Percentiles rank a stretch among this genome's conserved stretches.
Conservation (phyloP, 2,329 filamentous ascomycete species). For the Aspergillus tanneri region DNA sequence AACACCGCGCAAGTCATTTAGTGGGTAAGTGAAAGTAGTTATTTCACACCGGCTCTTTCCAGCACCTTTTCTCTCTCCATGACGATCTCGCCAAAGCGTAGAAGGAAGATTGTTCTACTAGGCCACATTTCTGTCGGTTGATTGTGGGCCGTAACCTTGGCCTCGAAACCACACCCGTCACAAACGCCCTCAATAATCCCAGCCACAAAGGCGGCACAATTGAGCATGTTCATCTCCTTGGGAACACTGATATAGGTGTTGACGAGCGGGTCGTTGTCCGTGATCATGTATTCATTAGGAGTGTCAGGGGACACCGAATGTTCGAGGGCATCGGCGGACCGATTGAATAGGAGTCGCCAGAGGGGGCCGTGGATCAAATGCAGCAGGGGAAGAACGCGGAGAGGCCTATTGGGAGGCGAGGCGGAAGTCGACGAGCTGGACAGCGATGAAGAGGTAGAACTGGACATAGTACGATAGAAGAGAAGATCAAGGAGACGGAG, state of each 20-base stretch:
- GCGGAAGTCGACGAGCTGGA: constrained; percentile 72
- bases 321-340: constrained; percentile 88
- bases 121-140: constrained; percentile 82
- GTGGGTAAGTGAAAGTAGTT: too few species aligned
- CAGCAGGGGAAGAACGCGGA: constrained; percentile 84
- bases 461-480: constrained; percentile 78
- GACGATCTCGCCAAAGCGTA: constrained; percentile 89
- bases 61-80: constrained; percentile 86
- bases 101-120: constrained; percentile 89
- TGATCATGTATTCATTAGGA: constrained; percentile 97
- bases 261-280: constrained; percentile 94
- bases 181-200: constrained; percentile 95
- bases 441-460: constrained; percentile 78
- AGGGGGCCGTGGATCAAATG: constrained; percentile 93
- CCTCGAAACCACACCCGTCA: constrained; percentile 86
- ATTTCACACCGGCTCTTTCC: constrained; percentile 58
- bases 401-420: constrained; percentile 72
- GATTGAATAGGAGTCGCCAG: constrained; percentile 88
- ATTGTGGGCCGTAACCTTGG: constrained; percentile 85
- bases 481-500: constrained; percentile 93
- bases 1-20: too few species aligned
- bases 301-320: constrained; percentile 78
- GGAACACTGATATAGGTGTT: constrained; percentile 93
- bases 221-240: constrained; percentile 92
- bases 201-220: constrained; percentile 92